Base-by-base conservation (phyloP, 208 protist species). In the Leishmania mexicana region DNA sequence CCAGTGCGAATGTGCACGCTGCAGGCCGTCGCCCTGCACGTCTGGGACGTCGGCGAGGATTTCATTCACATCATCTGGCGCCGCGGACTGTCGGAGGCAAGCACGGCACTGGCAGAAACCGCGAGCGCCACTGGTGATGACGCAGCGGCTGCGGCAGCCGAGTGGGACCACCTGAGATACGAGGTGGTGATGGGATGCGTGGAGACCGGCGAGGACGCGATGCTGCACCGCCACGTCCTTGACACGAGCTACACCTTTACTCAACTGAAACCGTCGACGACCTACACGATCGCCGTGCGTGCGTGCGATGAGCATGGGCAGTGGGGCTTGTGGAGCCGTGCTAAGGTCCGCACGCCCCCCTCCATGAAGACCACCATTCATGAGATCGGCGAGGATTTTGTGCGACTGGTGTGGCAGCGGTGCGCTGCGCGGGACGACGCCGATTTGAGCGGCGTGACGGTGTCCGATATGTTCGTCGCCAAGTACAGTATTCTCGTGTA, bases 351-450 rank as follows among this genome's bases (percentile, higher is more conserved):
- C 82, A 98, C 96, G 6, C 87, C 98, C 38, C 89, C 95, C 74
- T 84, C 93, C 35, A 82, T 98, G 76, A 81, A 85, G n/a, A 93
- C 92, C 6, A 84, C 89, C 45, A 85, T 96, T 38, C 92, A 98
- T 86, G 96, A 98, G 80, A 96, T 98, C 76, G 95, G 95, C 51
- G 96, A 98, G 82, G 96, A 98, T 85, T 98, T 96, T 88, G 91
- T 94, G 51, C 88, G 95, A 3, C 88, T 98, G 31, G 91, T 97
- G 89, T 98, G 96, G 95, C 90, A 97, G 81, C 90, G 96, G 88
- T 65, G 74, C 67, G 62, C 65, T 17, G 67, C 47, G 24, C 51
- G 45, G 65, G 78, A 79, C 75, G 81, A 87, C 79, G 67, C n/a
- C n/a, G 77, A 80, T 75, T 28, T 88, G 77, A 71, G 80, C 38